Percentiles rank a stretch among this genome's conserved stretches.
Evolutionary conservation across 2,329 filamentous ascomycete genomes (phyloP).

Genomic region (Thielaviopsis punctulata): DNA sequence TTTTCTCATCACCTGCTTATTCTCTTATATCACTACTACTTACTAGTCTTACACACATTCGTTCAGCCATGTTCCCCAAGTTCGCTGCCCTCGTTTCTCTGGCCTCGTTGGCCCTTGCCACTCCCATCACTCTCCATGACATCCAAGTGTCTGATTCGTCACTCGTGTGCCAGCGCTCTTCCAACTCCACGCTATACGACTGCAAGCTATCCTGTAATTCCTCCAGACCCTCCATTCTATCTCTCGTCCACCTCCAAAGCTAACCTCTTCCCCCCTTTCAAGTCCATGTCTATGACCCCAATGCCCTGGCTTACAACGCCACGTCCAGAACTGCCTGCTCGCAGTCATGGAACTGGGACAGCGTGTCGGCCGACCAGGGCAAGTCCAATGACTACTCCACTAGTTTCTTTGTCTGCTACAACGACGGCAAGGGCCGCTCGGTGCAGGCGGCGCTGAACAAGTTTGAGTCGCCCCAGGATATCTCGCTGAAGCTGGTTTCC

Average conservation of each 20-base stretch:
- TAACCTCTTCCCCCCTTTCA: background rate
- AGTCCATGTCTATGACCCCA: slow-evolving; percentile 6
- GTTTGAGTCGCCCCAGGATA: background rate
- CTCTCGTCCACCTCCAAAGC: background rate
- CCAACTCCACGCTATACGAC: background rate
- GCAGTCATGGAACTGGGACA: slow-evolving; percentile 16
- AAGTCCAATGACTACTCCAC: slow-evolving; percentile 16
- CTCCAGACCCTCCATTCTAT: no score
- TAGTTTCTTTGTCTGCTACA: slow-evolving; percentile 11
- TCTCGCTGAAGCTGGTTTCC: slow-evolving; percentile 4
- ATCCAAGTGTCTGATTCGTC: slow-evolving; percentile 3
- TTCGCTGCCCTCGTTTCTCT: slow-evolving; percentile 2
- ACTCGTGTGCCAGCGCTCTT: background rate
- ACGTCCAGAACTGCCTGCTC: slow-evolving; percentile 10
- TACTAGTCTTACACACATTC: background rate
- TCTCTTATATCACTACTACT: background rate
- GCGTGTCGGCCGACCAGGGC: slow-evolving; percentile 13
- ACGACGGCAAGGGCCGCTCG: background rate
- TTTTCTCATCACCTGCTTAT: no score
- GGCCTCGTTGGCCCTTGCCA: background rate
- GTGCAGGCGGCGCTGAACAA: slow-evolving; percentile 2
- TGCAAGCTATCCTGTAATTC: slow-evolving; percentile 9
- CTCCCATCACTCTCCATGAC: slow-evolving; percentile 1
- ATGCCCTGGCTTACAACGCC: slow-evolving; percentile 1
- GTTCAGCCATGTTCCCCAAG: background rate